A percentile compares a stretch with the other conserved stretches of the same genome.
Evolutionary conservation across 139 green algal genomes (phyloP).

Genomic region (Tetradesmus lagerheimii): DNA sequence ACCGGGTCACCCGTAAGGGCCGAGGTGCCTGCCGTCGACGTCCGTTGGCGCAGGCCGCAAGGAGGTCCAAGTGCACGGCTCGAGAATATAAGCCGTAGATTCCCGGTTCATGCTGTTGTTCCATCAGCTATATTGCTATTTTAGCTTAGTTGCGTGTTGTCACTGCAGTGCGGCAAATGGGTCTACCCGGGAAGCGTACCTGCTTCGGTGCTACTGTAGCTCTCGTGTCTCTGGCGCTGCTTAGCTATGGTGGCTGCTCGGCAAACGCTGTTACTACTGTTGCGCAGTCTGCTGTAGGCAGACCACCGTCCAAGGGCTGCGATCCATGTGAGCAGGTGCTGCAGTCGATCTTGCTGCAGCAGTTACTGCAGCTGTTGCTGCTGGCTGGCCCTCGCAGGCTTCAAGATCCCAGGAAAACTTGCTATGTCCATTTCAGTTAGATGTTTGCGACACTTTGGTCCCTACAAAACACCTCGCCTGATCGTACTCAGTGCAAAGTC

Average conservation of each 20-base stretch:
- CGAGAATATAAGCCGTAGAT: background rate
- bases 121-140: too few species aligned
- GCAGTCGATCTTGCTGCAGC: too few species aligned
- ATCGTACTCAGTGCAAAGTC: too few species aligned
- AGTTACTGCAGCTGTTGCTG: too few species aligned
- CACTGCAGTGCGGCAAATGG: background rate
- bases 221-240: background rate
- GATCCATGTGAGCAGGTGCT: background rate
- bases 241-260: background rate
- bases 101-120: too few species aligned
- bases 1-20: background rate
- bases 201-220: background rate
- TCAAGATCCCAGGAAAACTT: too few species aligned
- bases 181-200: background rate
- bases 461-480: too few species aligned
- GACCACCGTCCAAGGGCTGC: background rate
- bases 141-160: too few species aligned
- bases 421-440: too few species aligned
- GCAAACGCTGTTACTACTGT: background rate
- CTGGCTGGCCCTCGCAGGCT: too few species aligned
- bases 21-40: background rate
- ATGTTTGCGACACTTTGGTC: too few species aligned
- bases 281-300: background rate
- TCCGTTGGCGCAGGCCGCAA: background rate
- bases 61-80: background rate